Percentiles rank a stretch among this genome's conserved stretches.
Evolutionary conservation across 1,284 basidiomycete species (phyloP).

Genomic region (Ceratobasidium papillatum): DNA sequence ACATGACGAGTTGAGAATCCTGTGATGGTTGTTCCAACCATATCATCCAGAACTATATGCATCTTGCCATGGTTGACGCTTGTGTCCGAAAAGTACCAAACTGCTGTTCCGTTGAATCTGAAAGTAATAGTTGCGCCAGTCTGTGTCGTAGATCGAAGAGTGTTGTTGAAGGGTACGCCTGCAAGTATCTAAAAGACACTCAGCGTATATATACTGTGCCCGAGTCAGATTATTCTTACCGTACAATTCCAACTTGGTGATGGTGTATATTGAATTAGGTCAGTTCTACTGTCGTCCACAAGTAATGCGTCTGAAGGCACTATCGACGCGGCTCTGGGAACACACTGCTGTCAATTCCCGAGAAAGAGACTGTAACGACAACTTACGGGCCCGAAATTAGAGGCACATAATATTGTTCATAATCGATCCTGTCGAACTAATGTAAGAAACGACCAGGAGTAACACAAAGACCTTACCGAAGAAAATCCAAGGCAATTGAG

Average conservation of each 20-base stretch:
- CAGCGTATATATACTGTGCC: too few relatives aligned
- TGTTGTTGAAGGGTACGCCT: conserved; percentile 7
- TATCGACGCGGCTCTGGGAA: background rate
- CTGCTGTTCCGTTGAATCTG: conserved; percentile 13
- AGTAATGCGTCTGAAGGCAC: background rate
- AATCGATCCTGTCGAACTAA: background rate
- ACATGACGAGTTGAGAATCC: background rate
- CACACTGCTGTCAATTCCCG: background rate
- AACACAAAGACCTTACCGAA: background rate
- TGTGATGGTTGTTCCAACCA: background rate
- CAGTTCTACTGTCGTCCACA: background rate
- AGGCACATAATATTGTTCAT: background rate
- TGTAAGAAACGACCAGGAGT: background rate
- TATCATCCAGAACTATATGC: background rate
- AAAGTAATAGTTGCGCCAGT: background rate
- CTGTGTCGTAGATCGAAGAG: background rate
- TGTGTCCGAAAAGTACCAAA: conserved; percentile 7
- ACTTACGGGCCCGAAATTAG: background rate
- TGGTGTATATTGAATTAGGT: background rate
- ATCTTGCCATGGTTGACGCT: background rate
- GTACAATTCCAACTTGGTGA: background rate
- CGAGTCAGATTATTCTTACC: background rate
- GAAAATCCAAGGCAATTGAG: background rate
- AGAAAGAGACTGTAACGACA: background rate
- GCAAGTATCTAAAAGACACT: background rate